These are phyloP conservation scores for Isatis tinctoria DNA, from an alignment of 345 rosid genomes.

Conservation along the genomic window DNA sequence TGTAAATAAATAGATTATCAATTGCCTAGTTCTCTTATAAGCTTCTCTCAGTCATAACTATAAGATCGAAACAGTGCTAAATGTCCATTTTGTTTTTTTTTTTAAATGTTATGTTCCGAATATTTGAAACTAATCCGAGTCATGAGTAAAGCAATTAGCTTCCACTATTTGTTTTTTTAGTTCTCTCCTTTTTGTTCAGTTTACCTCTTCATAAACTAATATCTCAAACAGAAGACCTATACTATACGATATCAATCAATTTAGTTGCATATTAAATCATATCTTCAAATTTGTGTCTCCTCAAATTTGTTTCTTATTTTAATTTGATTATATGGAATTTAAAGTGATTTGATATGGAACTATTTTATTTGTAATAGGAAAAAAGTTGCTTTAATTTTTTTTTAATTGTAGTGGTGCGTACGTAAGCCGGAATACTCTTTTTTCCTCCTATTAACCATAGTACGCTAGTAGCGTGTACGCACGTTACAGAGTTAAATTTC, in stretches of 20 bases:
- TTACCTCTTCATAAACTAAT: background rate
- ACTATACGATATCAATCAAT: background rate
- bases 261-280: no score
- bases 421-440: no score
- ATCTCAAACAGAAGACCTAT: background rate
- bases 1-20: constrained; percentile 26
- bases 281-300: background rate
- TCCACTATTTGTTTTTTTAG: background rate
- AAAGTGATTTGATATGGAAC: no score
- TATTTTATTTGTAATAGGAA: no score
- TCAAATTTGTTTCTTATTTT: no score
- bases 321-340: no score
- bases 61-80: background rate
- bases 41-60: background rate
- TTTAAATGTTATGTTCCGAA: background rate
- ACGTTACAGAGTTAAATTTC: background rate
- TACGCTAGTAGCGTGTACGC: background rate
- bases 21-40: constrained; percentile 21
- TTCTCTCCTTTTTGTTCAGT: background rate
- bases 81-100: background rate
- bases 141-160: background rate
- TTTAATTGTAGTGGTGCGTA: no score
- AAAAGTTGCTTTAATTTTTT: no score
- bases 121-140: background rate
- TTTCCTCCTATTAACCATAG: no score